Base-by-base conservation (phyloP, 257 asterid genomes). In the Gynochthodes officinalis region DNA sequence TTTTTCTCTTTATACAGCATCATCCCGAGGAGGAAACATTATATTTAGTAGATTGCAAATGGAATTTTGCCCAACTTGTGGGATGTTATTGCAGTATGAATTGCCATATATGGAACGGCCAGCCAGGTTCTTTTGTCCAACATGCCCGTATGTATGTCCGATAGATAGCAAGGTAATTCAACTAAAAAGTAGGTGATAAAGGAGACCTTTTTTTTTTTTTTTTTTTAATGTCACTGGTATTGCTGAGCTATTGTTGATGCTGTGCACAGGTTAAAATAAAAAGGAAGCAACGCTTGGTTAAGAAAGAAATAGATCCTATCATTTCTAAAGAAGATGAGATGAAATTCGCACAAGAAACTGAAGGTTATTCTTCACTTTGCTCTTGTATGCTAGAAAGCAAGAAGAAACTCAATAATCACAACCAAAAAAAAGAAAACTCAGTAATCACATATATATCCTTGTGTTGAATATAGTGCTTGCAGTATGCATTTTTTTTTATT, bases 11-110 rank as follows among this genome's bases (percentile, higher is more conserved):
- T 30, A 5, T 32, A 15, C 40, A 54, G 5, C 61, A 25, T 54
- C 23, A 25, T 25, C 27, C 32, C n/a, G 32, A 54, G 32, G 23
- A 54, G 61, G 30, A 12, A 14, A 46, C 16, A 15, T 46, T 42
- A 52, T 4, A 54, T n/a, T 1, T 54, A 54, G 60, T 23, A 5
- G 32, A 30, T 25, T 67, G 65, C 27, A 69, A n/a, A 92, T 90
- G 98, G 92, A 92, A 79, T 84, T 90, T 83, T 92, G 98, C 82
- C 96, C 96, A 61, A 77, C 73, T 65, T 92, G 98, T 60, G 90
- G 80, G 57, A 88, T 59, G 60, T 77, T 88, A 82, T 49, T 90
- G 84, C 96, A 84, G 71, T 90, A 80, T 75, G 88, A 83, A 74
- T 67, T 86, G 81, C 91, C 96, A 12, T 19, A 79, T 78, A 77